Evolutionary conservation across 2,329 filamentous ascomycete genomes (phyloP).

Genomic region (Trichoderma sp.): DNA sequence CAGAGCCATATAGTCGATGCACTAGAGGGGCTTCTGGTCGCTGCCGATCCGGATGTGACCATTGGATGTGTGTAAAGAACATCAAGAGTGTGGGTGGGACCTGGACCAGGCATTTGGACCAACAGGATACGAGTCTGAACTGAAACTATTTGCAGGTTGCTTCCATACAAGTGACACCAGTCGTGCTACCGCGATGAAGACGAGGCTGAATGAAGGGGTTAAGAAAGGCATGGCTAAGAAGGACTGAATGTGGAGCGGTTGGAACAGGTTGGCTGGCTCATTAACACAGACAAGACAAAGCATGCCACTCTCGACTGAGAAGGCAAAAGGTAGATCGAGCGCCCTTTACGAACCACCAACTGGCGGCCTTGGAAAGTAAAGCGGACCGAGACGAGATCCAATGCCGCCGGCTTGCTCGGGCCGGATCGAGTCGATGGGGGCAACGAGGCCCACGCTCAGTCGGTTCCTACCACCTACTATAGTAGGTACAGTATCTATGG

Average conservation of each 20-base stretch:
- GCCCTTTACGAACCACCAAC: not conserved
- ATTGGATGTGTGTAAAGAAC: not conserved
- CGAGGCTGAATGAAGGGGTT: slow-evolving; percentile 6
- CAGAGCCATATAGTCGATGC: not conserved
- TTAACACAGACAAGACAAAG: not conserved
- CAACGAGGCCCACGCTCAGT: not conserved
- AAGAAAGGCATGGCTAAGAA: not conserved
- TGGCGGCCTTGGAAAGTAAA: not conserved
- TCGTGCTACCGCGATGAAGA: not conserved
- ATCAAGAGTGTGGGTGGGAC: not conserved
- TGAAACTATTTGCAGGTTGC: not conserved
- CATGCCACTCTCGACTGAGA: not conserved
- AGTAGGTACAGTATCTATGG: not conserved
- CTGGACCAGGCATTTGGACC: not conserved
- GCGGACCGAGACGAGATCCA: slow-evolving; percentile 18
- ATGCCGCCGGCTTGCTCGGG: slow-evolving; percentile 8
- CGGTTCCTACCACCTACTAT: not conserved
- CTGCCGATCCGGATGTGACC: not conserved
- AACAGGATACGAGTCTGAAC: not conserved
- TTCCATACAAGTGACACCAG: not conserved
- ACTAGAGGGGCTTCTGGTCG: not conserved
- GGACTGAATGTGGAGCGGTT: slow-evolving; percentile 1
- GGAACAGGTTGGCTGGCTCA: not conserved
- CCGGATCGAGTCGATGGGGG: slow-evolving; percentile 14
- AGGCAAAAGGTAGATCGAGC: not conserved